Conservation (phyloP, 2,329 filamentous ascomycete genomes). For the Huntiella bhutanensis region DNA sequence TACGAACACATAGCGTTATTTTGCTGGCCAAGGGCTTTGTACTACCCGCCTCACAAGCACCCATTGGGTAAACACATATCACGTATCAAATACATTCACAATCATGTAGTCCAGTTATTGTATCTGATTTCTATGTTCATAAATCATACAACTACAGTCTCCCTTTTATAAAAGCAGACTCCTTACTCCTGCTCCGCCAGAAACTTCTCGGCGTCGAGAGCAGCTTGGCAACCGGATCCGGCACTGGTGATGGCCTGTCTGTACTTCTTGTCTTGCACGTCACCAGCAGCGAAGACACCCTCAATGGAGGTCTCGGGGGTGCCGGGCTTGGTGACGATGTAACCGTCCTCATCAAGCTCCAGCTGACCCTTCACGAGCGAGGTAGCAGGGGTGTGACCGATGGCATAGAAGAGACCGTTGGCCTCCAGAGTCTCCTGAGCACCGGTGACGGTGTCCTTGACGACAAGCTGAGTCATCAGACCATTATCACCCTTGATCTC, state of each 20-base stretch:
- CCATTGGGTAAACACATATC: no score
- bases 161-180: background rate
- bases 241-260: slow-evolving; percentile 95
- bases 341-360: slow-evolving; percentile 74
- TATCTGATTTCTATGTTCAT: no score
- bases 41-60: no score
- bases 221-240: slow-evolving; percentile 86
- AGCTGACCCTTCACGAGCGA: slow-evolving; percentile 78
- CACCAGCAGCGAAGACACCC: slow-evolving; percentile 89
- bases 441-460: slow-evolving; percentile 63
- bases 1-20: no score
- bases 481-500: slow-evolving; percentile 72
- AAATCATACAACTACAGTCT: background rate
- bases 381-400: slow-evolving; percentile 91
- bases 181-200: slow-evolving; percentile 53
- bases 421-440: slow-evolving; percentile 69
- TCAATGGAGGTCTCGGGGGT: slow-evolving; percentile 73
- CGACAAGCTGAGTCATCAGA: slow-evolving; percentile 70
- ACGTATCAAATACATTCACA: no score
- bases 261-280: slow-evolving; percentile 97
- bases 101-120: no score
- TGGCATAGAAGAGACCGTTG: slow-evolving; percentile 89
- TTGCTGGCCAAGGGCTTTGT: no score
- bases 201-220: slow-evolving; percentile 88
- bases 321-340: slow-evolving; percentile 75